Percentiles rank a stretch among this genome's conserved stretches.
These are phyloP conservation scores for Medicago lupulina DNA, from an alignment of 306 rosid genomes.

Conservation along the genomic window DNA sequence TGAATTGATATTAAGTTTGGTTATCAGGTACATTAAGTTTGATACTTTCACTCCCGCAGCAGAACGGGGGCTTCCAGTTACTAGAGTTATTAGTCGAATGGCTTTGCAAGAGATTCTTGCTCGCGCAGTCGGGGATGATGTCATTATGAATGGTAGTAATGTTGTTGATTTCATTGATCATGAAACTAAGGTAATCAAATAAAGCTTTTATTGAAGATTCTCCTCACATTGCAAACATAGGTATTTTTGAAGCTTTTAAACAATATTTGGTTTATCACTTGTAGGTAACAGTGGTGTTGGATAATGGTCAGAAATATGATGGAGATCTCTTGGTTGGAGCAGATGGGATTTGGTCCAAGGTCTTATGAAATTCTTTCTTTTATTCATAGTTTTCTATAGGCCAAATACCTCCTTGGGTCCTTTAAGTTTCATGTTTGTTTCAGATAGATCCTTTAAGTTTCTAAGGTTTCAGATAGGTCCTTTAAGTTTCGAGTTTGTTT, in stretches of 20 bases:
- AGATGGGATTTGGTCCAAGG: conserved; percentile 99
- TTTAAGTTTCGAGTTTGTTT: too few relatives aligned
- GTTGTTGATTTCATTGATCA: conserved; percentile 78
- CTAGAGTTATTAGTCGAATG: conserved; percentile 93
- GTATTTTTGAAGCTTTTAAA: conserved; percentile 21
- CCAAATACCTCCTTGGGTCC: too few relatives aligned
- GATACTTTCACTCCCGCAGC: conserved; percentile 99
- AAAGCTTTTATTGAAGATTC: conserved; percentile 39
- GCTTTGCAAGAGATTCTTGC: conserved; percentile 93
- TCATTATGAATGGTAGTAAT: conserved; percentile 71
- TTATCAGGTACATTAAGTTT: conserved; percentile 93
- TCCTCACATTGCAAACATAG: conserved; percentile 12
- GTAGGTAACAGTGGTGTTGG: conserved; percentile 82
- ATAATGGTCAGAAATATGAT: conserved; percentile 77
- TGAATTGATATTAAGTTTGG: conserved; percentile 53
- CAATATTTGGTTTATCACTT: conserved; percentile 34
- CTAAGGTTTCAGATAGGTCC: too few relatives aligned
- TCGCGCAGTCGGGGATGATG: conserved; percentile 75
- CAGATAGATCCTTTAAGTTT: too few relatives aligned
- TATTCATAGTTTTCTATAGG: not conserved
- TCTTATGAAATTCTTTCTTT: conserved; percentile 34
- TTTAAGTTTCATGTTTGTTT: too few relatives aligned
- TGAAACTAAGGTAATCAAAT: conserved; percentile 73
- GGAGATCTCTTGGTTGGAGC: conserved; percentile 98
- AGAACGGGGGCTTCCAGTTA: conserved; percentile 95